A percentile compares a stretch with the other conserved stretches of the same genome.
phyloP scores from a whole-genome alignment of 257 asterid species.

The Solanum neorickii region DNA sequence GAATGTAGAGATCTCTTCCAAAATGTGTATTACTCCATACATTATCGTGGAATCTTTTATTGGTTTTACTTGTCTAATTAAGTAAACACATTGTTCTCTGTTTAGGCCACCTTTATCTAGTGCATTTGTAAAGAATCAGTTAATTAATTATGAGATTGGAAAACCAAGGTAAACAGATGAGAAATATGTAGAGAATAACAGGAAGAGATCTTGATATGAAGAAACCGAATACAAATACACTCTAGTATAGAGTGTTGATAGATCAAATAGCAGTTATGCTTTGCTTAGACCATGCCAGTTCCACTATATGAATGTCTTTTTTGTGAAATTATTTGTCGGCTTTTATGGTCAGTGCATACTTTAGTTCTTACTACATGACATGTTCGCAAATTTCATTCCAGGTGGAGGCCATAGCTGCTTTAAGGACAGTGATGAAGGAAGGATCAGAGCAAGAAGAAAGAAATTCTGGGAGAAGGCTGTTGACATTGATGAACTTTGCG shows the following conservation, averaged over 20 bases:
- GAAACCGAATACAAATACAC: neutral
- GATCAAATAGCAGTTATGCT: neutral
- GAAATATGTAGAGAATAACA: neutral
- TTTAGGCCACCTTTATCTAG: neutral
- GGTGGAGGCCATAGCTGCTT: constrained; percentile 99
- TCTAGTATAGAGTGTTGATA: neutral
- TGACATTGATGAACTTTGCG: constrained; percentile 73
- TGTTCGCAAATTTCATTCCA: constrained; percentile 1
- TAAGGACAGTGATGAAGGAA: constrained; percentile 85
- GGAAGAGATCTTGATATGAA: neutral
- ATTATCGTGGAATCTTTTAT: neutral
- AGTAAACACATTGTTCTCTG: neutral
- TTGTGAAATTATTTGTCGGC: neutral
- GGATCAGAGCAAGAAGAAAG: constrained; percentile 61
- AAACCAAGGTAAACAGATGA: neutral
- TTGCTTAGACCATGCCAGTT: neutral
- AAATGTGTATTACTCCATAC: neutral
- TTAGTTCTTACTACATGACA: neutral
- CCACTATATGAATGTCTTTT: neutral
- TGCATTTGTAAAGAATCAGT: neutral
- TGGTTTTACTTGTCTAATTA: neutral
- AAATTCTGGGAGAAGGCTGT: constrained; percentile 94
- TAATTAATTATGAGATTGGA: neutral
- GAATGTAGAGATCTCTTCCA: neutral
- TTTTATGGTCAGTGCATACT: neutral